These are phyloP conservation scores for Diaporthe citri DNA, from an alignment of 2,329 filamentous ascomycete genomes.

Conservation along the genomic window DNA sequence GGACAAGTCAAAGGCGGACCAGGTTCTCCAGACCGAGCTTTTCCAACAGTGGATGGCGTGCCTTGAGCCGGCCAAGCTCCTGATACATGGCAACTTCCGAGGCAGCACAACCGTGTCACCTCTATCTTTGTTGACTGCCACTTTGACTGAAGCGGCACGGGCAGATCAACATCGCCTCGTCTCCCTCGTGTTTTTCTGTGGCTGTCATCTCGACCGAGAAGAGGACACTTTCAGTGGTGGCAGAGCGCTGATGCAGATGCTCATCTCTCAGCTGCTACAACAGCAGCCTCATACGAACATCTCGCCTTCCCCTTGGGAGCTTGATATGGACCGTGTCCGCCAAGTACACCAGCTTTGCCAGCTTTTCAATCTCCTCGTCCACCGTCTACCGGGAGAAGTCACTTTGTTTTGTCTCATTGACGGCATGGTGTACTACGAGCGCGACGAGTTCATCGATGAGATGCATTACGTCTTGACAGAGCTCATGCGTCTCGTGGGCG, in stretches of 20 bases:
- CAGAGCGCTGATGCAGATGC: not conserved
- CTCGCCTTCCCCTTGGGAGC: not conserved
- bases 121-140: not conserved
- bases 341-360: not conserved
- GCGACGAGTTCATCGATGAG: constrained; percentile 9
- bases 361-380: constrained; percentile 7
- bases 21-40: not conserved
- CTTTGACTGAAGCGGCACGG: not conserved
- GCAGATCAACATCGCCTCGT: not conserved
- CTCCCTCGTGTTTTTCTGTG: constrained; percentile 18
- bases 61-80: not conserved
- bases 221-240: not conserved
- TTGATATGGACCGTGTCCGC: not conserved
- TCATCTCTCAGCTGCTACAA: not conserved
- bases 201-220: not conserved
- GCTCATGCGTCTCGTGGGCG: not conserved
- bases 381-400: not conserved
- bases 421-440: constrained; percentile 22
- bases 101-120: not conserved
- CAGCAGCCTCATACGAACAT: not conserved
- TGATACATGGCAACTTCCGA: constrained; percentile 14
- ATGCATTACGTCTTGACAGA: not conserved
- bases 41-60: constrained; percentile 4
- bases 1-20: constrained; percentile 6
- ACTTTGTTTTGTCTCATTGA: constrained; percentile 20